phyloP scores from a whole-genome alignment of 2,329 filamentous ascomycete species.

The Fusarium siculi region DNA sequence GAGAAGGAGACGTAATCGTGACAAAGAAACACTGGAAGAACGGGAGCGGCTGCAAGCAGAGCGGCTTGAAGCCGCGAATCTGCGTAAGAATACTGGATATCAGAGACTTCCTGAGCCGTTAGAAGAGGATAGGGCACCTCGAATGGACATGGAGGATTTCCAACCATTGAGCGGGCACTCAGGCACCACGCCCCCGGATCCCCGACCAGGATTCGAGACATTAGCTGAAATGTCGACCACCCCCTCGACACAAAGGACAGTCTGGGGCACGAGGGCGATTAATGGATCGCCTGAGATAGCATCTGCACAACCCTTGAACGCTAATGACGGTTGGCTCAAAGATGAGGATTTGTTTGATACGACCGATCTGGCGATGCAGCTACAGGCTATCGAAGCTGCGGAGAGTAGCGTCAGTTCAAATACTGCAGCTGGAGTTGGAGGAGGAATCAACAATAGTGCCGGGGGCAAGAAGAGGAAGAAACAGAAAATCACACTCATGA shows the following conservation, averaged over 20 bases:
- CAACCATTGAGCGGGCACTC: conserved; percentile 66
- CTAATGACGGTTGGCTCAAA: conserved; percentile 86
- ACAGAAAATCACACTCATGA: conserved; percentile 79
- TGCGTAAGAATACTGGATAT: conserved; percentile 62
- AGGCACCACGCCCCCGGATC: conserved; percentile 65
- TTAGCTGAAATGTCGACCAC: conserved; percentile 84
- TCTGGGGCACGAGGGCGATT: conserved; percentile 89
- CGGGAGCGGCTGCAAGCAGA: conserved; percentile 86
- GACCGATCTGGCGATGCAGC: conserved; percentile 69
- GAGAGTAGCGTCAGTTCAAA: conserved; percentile 38
- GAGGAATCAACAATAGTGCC: conserved; percentile 42
- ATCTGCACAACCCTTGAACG: conserved; percentile 43
- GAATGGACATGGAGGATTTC: conserved; percentile 70
- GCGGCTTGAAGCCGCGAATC: conserved; percentile 77
- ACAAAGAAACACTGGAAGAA: conserved; percentile 88
- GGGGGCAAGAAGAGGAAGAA: conserved; percentile 74
- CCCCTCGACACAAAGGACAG: conserved; percentile 79
- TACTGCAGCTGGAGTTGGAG: conserved; percentile 30
- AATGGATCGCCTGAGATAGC: conserved; percentile 66
- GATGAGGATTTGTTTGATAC: conserved; percentile 77
- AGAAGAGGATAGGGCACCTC: conserved; percentile 52
- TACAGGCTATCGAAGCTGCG: conserved; percentile 63
- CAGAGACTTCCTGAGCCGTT: conserved; percentile 51
- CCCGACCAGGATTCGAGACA: conserved; percentile 70
- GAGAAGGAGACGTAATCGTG: conserved; percentile 78